Conservation (phyloP, 169 alveolate species). For the Babesia divergens region DNA sequence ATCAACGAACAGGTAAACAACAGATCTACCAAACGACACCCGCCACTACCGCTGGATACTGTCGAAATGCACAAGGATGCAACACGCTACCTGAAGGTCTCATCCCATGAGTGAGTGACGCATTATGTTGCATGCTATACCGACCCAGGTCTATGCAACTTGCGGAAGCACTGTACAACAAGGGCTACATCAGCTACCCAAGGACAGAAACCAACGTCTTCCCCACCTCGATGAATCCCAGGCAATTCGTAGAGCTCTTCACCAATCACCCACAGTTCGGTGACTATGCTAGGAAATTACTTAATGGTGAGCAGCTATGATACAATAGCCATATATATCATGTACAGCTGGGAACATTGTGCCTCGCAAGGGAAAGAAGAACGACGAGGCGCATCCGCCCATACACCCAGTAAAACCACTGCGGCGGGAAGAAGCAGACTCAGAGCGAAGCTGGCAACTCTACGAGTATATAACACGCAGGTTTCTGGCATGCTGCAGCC, state of each 20-base stretch:
- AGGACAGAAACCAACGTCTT: conserved; percentile 98
- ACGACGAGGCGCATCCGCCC: conserved; percentile 99
- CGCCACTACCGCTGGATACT: conserved; percentile 71
- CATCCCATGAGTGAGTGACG: conserved; percentile 59
- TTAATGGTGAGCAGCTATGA: conserved; percentile 4
- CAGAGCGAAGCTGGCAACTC: conserved; percentile 73
- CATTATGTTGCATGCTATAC: conserved; percentile 77
- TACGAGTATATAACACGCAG: conserved; percentile 79
- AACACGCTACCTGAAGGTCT: conserved; percentile 57
- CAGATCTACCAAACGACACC: conserved; percentile 30
- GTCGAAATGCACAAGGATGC: conserved; percentile 76
- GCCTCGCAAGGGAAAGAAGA: conserved; percentile 88
- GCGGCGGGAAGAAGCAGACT: conserved; percentile 69
- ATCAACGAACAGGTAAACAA: conserved; percentile 23
- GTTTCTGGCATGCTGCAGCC: conserved; percentile 83
- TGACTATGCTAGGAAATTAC: conserved; percentile 80
- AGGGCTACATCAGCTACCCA: conserved; percentile 94
- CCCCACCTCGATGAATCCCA: conserved; percentile 86
- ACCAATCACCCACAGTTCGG: conserved; percentile 85
- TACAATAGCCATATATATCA: not conserved
- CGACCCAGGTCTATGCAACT: conserved; percentile 87
- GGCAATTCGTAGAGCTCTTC: conserved; percentile 74
- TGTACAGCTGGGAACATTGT: conserved; percentile 57
- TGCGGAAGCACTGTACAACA: conserved; percentile 94
- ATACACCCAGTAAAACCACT: conserved; percentile 97